Evolutionary conservation across 257 asterid genomes (phyloP), one percentile per base, ranked within the genome.

Genomic region (Striga asiatica): DNA sequence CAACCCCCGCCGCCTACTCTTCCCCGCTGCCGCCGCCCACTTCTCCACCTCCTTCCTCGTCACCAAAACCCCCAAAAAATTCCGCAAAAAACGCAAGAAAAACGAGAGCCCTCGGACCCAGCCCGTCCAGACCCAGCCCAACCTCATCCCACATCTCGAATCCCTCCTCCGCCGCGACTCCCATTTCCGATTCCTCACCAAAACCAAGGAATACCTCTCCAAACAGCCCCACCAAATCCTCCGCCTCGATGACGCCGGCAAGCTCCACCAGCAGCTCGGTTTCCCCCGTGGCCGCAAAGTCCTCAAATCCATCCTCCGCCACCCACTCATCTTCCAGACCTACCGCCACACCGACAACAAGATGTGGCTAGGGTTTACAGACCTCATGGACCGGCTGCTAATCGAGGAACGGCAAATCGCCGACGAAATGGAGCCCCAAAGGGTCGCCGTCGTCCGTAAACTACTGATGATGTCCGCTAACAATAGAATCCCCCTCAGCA

Each of bases 211-310:
- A 0, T 81, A 69, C 72, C 83, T 91, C 65, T 74, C 82, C 66
- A 91, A 91, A 58, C 95, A 84, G 78, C 84, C 81, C 54, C 60
- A 54, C 5, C 89, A 76, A 21, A 78, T 84, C 58, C 82, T 87
- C 65, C 85, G 54, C 64, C 85, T 91, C 62, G 95, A 87, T 52
- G 82, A 80, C 20, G 98, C 96, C 56, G 92, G 89, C 0, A 91
- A 87, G 19, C 74, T 87, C 54, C 77, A 87, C 76, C 94, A 82
- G 72, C 81, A 75, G 61, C 81, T 91, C 52, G 98, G 96, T 34
- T 87, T 91, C 53, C 93, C 94, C 48, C 98, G 98, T 57, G 94
- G 95, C 45, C 76, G 94, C 3, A 91, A 84, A 18, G 84, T 82
- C 11, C 55, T 66, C 7, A 74, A 75, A 56, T 91, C 78, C 50